phyloP scores from a whole-genome alignment of 2,329 filamentous ascomycete genomes.

The Hypoxylon sp. region DNA sequence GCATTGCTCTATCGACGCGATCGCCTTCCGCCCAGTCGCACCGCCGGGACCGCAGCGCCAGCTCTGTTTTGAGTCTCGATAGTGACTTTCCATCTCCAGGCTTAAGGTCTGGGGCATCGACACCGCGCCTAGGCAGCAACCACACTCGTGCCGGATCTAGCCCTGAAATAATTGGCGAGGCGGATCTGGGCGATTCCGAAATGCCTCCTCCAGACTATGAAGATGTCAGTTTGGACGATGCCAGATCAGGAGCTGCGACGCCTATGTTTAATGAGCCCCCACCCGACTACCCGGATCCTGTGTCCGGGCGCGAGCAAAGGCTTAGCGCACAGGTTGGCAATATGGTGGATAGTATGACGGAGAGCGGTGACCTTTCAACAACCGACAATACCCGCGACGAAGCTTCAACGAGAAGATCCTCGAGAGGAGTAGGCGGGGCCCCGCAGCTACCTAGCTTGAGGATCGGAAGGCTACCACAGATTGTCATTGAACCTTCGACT shows the following conservation, averaged over 20 bases:
- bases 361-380: constrained; percentile 46
- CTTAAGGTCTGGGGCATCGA: constrained; percentile 59
- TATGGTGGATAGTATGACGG: constrained; percentile 41
- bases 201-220: constrained; percentile 70
- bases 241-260: constrained; percentile 56
- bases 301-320: constrained; percentile 51
- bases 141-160: constrained; percentile 63
- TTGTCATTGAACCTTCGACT: constrained; percentile 69
- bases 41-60: constrained; percentile 63
- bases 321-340: constrained; percentile 54
- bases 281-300: constrained; percentile 63
- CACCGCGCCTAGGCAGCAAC: constrained; percentile 53
- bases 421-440: constrained; percentile 56
- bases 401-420: constrained; percentile 44
- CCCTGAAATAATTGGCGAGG: constrained; percentile 65
- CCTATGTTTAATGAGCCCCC: constrained; percentile 63
- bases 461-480: constrained; percentile 65
- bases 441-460: constrained; percentile 68
- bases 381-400: constrained; percentile 30
- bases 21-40: constrained; percentile 53
- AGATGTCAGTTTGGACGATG: constrained; percentile 61
- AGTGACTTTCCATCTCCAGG: constrained; percentile 58
- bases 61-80: constrained; percentile 68
- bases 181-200: constrained; percentile 61
- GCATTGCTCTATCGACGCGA: constrained; percentile 60